Percentiles rank a stretch among this genome's conserved stretches.
These are phyloP conservation scores for Hymenoscyphus fructigenus DNA, from an alignment of 2,329 filamentous ascomycete genomes.

Conservation along the genomic window DNA sequence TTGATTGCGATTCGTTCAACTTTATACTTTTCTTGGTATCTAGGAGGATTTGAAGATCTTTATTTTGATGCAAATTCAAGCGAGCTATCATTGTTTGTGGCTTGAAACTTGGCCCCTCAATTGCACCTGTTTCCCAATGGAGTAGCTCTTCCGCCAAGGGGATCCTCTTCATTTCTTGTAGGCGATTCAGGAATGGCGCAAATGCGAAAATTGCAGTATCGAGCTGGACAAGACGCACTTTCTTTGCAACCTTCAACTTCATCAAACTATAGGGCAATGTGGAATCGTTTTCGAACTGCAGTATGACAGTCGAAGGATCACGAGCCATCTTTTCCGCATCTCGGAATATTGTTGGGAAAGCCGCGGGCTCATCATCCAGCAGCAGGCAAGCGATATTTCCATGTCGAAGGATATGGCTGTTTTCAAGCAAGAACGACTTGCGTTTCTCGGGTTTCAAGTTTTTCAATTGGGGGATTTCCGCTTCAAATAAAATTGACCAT, in stretches of 20 bases:
- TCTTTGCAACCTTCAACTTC: constrained; percentile 39
- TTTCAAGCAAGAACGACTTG: constrained; percentile 47
- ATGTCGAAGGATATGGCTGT: constrained; percentile 55
- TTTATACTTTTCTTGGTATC: constrained; percentile 35
- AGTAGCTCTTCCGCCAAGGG: constrained; percentile 57
- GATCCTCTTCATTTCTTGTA: constrained; percentile 56
- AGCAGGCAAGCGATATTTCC: constrained; percentile 61
- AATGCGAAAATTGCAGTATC: constrained; percentile 68
- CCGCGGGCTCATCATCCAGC: constrained; percentile 50
- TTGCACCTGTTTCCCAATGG: constrained; percentile 28
- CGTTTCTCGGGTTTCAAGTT: constrained; percentile 35
- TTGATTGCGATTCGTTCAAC: constrained; percentile 54
- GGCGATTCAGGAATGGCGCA: constrained; percentile 61
- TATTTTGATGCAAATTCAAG: neutral
- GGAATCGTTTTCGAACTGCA: constrained; percentile 50
- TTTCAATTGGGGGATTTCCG: constrained; percentile 47
- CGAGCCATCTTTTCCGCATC: constrained; percentile 46
- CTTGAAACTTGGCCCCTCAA: constrained; percentile 21
- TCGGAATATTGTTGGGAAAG: constrained; percentile 59
- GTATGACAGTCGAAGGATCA: constrained; percentile 46
- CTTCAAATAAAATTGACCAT: constrained; percentile 43
- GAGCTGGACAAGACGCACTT: constrained; percentile 55
- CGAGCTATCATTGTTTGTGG: constrained; percentile 21
- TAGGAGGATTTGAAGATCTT: constrained; percentile 37
- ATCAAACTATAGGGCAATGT: constrained; percentile 49